These are phyloP conservation scores for Metschnikowia orientalis DNA, from an alignment of 805 yeast genomes.

Conservation along the genomic window DNA sequence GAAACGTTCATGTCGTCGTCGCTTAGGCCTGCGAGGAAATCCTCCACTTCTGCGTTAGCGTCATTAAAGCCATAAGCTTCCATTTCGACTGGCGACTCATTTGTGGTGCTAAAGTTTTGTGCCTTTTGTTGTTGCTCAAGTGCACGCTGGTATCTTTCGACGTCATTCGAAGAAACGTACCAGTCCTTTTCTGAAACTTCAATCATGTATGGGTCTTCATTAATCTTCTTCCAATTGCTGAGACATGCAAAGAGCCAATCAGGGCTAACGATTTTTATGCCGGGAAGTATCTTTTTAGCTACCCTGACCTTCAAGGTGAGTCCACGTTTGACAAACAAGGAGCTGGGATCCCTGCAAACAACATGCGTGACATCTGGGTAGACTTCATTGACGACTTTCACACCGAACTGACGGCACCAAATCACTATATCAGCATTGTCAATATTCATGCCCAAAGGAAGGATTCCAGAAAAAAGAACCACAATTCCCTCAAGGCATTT, in stretches of 20 bases:
- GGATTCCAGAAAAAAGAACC: slow-evolving; percentile 81
- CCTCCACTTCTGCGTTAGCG: slow-evolving; percentile 44
- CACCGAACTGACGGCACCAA: slow-evolving; percentile 93
- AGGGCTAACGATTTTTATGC: slow-evolving; percentile 76
- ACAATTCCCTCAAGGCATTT: slow-evolving; percentile 63
- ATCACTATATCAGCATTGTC: slow-evolving; percentile 81
- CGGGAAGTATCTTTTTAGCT: slow-evolving; percentile 60
- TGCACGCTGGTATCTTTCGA: slow-evolving; percentile 37
- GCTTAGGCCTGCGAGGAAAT: slow-evolving; percentile 43
- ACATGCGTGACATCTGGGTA: slow-evolving; percentile 77
- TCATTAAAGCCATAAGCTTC: slow-evolving; percentile 39
- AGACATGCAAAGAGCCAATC: slow-evolving; percentile 91
- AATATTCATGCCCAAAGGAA: slow-evolving; percentile 74
- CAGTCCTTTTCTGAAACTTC: slow-evolving; percentile 43
- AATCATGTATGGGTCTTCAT: slow-evolving; percentile 56
- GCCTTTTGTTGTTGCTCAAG: slow-evolving; percentile 21
- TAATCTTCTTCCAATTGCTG: slow-evolving; percentile 68
- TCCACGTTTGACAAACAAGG: slow-evolving; percentile 26
- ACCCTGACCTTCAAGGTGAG: slow-evolving; percentile 77
- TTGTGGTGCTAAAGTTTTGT: slow-evolving; percentile 9
- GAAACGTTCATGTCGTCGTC: slow-evolving; percentile 30
- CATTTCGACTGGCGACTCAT: slow-evolving; percentile 29
- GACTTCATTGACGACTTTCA: slow-evolving; percentile 69
- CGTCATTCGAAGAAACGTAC: slow-evolving; percentile 42
- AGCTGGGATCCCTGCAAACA: slow-evolving; percentile 68